Percentiles rank a stretch among this genome's conserved stretches.
Evolutionary conservation across 1,284 basidiomycete species (phyloP).

Genomic region (Peniophora sp.): DNA sequence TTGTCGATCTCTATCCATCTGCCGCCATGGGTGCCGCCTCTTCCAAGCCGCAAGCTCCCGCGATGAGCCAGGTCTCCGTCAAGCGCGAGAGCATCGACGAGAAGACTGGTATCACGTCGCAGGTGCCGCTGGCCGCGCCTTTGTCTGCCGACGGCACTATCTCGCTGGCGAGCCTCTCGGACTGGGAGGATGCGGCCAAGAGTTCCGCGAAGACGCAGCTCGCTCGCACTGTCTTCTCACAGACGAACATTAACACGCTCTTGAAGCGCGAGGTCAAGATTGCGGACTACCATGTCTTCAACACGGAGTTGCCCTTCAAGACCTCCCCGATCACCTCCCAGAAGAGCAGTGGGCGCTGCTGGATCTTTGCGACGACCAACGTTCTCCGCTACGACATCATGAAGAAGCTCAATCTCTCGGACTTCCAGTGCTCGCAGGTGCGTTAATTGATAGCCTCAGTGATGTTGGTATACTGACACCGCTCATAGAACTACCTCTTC

Average conservation of each 20-base stretch:
- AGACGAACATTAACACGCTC: conserved; percentile 64
- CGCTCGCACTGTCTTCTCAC: conserved; percentile 75
- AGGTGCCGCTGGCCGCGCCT: conserved; percentile 11
- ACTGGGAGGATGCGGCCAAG: conserved; percentile 58
- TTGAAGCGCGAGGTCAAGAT: conserved; percentile 57
- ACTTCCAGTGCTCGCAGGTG: conserved; percentile 87
- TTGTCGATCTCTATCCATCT: background rate
- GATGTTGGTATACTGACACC: conserved; percentile 1
- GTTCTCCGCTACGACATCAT: conserved; percentile 79
- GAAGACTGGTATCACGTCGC: conserved; percentile 13
- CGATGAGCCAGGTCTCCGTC: conserved; percentile 12
- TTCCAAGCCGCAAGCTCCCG: conserved; percentile 28
- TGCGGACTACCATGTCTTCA: conserved; percentile 78
- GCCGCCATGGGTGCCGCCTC: conserved; percentile 43
- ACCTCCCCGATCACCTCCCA: conserved; percentile 84
- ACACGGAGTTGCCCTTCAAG: conserved; percentile 72
- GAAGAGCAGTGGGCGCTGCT: conserved; percentile 82
- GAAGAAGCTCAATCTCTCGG: conserved; percentile 77
- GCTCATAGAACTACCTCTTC: conserved; percentile 71
- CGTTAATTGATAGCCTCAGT: conserved; percentile 12
- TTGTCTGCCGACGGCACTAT: conserved; percentile 47
- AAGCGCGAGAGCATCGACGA: conserved; percentile 23
- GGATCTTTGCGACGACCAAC: conserved; percentile 90
- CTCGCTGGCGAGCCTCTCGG: conserved; percentile 44
- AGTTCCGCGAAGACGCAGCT: conserved; percentile 63